Evolutionary conservation across 1,284 basidiomycete species (phyloP).

Genomic region (Golubevia pallescens): DNA sequence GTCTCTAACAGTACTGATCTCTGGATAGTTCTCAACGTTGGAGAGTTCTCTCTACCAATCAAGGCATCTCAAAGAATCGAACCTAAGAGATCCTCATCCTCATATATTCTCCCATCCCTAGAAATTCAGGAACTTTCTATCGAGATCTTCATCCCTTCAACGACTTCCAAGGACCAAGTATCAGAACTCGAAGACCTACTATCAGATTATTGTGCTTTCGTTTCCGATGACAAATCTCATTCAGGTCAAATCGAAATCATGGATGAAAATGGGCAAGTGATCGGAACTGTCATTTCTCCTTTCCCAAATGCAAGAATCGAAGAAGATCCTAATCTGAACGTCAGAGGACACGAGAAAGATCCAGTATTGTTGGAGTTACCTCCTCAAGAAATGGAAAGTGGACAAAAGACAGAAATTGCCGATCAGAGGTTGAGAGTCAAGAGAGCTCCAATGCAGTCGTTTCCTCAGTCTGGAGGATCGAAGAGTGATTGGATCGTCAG

Average conservation of each 20-base stretch:
- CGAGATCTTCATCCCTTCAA: conserved; percentile 19
- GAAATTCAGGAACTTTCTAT: conserved; percentile 38
- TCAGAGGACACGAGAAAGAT: conserved; percentile 36
- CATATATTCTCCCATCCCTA: conserved; percentile 29
- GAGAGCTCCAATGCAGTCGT: conserved; percentile 13
- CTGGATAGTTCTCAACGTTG: background rate
- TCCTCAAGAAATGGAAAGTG: background rate
- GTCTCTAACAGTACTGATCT: background rate
- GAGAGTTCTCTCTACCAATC: background rate
- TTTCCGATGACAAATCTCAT: conserved; percentile 25
- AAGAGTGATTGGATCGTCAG: conserved; percentile 36
- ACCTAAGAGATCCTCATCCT: background rate
- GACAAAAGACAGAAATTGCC: conserved; percentile 6
- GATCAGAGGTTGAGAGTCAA: conserved; percentile 23
- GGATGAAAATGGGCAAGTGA: conserved; percentile 35
- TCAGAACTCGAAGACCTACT: conserved; percentile 33
- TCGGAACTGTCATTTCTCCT: background rate
- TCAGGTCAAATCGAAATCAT: conserved; percentile 37
- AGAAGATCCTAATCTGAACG: conserved; percentile 27
- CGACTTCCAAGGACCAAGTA: conserved; percentile 11
- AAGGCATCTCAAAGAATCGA: background rate
- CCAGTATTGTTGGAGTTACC: conserved; percentile 42
- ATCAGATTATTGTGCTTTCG: conserved; percentile 38
- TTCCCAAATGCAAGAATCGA: conserved; percentile 8
- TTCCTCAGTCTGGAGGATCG: conserved; percentile 9